Conservation (phyloP, 2,329 filamentous ascomycete genomes). For the Trichoderma brevicompactum region DNA sequence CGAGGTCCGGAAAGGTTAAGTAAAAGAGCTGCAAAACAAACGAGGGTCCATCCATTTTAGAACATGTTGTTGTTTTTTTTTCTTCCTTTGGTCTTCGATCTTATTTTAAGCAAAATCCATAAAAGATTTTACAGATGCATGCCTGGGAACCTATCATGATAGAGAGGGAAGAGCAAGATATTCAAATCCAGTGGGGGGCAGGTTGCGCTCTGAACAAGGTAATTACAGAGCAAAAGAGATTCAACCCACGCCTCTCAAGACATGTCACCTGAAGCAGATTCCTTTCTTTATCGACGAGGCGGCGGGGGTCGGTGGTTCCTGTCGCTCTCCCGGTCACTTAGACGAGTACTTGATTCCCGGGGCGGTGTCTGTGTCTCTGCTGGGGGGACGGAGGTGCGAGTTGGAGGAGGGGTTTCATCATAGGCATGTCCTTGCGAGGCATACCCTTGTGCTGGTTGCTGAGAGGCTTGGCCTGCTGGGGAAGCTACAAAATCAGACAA, state of each 20-base stretch:
- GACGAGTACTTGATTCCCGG: conserved; percentile 45
- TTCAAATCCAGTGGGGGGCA: conserved; percentile 37
- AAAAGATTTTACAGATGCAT: conserved; percentile 32
- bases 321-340: conserved; percentile 50
- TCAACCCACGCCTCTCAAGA: conserved; percentile 39
- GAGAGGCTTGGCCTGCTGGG: conserved; percentile 51
- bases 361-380: conserved; percentile 47
- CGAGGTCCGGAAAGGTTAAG: conserved; percentile 20
- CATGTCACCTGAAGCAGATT: conserved; percentile 20
- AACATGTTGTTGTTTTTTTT: neutral
- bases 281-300: conserved; percentile 42
- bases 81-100: neutral
- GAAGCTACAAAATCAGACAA: conserved; percentile 57
- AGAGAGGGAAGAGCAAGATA: conserved; percentile 28
- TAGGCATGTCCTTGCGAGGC: conserved; percentile 55
- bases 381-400: conserved; percentile 45
- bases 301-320: conserved; percentile 47
- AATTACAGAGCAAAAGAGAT: conserved; percentile 34
- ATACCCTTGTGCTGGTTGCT: conserved; percentile 44
- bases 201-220: conserved; percentile 36
- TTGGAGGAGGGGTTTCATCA: conserved; percentile 50
- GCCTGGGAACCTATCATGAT: conserved; percentile 13
- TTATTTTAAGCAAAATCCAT: conserved; percentile 23
- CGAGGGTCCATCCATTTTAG: conserved; percentile 23
- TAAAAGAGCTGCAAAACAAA: conserved; percentile 2